phyloP scores from a whole-genome alignment of 2,329 filamentous ascomycete species.

The Hymenoscyphus repandus region DNA sequence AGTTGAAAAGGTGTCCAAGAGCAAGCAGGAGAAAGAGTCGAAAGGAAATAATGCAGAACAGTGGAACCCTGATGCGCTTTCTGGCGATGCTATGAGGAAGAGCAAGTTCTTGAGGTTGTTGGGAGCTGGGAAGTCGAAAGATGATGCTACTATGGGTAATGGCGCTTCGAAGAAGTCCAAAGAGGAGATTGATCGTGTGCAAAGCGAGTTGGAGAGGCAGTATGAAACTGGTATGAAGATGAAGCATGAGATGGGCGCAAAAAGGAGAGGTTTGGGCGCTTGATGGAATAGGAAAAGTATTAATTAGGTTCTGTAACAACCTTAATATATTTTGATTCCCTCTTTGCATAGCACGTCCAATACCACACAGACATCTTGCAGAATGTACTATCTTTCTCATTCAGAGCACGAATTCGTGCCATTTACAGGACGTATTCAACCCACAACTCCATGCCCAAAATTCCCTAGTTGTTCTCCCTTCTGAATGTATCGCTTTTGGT shows the following conservation, averaged over 20 bases:
- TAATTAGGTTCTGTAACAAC: no score
- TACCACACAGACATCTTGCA: not conserved
- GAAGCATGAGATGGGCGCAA: constrained; percentile 33
- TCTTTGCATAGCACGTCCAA: not conserved
- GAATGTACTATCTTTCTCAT: no score
- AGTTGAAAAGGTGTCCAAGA: constrained; percentile 4
- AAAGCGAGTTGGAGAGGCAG: constrained; percentile 34
- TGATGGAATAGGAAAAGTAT: constrained; percentile 8
- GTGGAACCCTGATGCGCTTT: constrained; percentile 23
- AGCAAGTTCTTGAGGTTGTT: constrained; percentile 29
- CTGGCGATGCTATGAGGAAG: constrained; percentile 24
- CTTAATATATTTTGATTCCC: not conserved
- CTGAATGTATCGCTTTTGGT: not conserved
- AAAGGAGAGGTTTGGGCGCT: constrained; percentile 34
- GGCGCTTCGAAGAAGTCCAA: constrained; percentile 12
- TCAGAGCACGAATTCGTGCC: no score
- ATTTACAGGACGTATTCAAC: no score
- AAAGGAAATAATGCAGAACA: constrained; percentile 5
- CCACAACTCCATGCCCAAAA: not conserved
- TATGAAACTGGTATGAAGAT: constrained; percentile 33
- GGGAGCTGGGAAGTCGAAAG: constrained; percentile 14
- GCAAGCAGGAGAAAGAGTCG: constrained; percentile 4
- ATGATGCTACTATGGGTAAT: not conserved
- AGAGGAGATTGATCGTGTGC: constrained; percentile 23
- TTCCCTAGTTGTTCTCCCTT: not conserved